Evolutionary conservation across 768 basidiomycete genomes (phyloP), one percentile per base, ranked within the genome.

Genomic region (Collybia sp.): DNA sequence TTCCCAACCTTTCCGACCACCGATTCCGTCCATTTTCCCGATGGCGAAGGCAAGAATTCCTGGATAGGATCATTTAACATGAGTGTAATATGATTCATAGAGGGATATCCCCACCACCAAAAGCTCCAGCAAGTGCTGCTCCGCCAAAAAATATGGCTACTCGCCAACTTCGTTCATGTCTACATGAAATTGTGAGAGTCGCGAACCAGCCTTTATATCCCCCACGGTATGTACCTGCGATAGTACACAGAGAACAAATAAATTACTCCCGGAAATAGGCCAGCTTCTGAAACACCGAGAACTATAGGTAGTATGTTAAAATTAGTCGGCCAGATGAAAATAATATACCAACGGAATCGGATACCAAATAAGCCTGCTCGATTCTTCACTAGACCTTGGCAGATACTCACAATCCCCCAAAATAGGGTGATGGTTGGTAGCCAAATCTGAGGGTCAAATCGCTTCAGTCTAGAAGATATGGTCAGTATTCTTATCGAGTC

Each of bases 121-220:
- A 83, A 1, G 82, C 82, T 19, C 83, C 81, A 6, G 82, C 77
- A 16, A 83, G 63, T 5, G 79, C 76, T 4, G 80, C 73, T 41
- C 76, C 82, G 25, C 79, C 77, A 48, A 83, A 81, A 60, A 82
- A 80, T 34, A 84, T 67, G 0, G 79, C 77, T 5, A 83, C 77
- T 42, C 83, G 70, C 70, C 74, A 76, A 49, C 78, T 77, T 1
- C 80, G 75, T 54, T 83, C 76, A 31, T 68, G 71, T 35, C 83
- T 80, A 8, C 25, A 25, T 3, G 25, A 4, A 3, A 45, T 13
- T 35, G 35, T 40, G 5, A n/a, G 10, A 15, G n/a, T n/a, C 6
- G 16, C 17, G 36, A 38, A 25, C 3, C 16, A 19, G 15, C 9
- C 19, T 30, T 17, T 40, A 32, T 10, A 37, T 8, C 32, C 16